Conservation (phyloP, 2,329 filamentous ascomycete species). For the Cercospora brassicicola region DNA sequence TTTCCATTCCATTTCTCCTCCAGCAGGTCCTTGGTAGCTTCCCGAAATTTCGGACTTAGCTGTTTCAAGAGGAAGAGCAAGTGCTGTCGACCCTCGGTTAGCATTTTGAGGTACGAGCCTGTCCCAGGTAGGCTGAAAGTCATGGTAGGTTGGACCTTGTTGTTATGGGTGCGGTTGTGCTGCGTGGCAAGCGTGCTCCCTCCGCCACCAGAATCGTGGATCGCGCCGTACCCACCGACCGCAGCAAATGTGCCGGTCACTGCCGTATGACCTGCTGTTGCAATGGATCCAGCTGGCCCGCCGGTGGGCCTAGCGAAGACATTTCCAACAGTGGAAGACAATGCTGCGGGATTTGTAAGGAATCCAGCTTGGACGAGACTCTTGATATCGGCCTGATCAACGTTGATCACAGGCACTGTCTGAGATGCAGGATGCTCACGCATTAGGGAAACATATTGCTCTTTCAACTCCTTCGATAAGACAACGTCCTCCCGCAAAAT, state of each 20-base stretch:
- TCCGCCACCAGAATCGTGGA: constrained; percentile 64
- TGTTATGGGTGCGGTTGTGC: constrained; percentile 27
- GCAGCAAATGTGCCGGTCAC: constrained; percentile 68
- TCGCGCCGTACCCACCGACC: constrained; percentile 66
- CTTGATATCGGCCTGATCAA: constrained; percentile 54
- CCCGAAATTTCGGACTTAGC: constrained; percentile 57
- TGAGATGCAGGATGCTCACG: constrained; percentile 52
- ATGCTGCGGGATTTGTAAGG: constrained; percentile 55
- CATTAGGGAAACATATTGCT: constrained; percentile 56
- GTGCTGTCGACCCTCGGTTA: constrained; percentile 62
- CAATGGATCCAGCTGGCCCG: constrained; percentile 51
- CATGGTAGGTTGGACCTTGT: constrained; percentile 34
- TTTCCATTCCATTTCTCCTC: constrained; percentile 72
- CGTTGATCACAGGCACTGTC: constrained; percentile 43
- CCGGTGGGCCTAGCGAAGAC: constrained; percentile 46
- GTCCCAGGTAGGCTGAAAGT: constrained; percentile 66
- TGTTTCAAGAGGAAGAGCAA: constrained; percentile 60
- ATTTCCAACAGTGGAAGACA: constrained; percentile 41
- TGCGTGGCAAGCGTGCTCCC: constrained; percentile 37
- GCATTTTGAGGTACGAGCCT: constrained; percentile 66
- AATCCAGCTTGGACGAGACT: constrained; percentile 67
- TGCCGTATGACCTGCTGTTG: constrained; percentile 61
- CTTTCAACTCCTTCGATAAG: constrained; percentile 45
- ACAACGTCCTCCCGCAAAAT: constrained; percentile 27
- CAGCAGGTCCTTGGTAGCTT: constrained; percentile 63